These are phyloP conservation scores for Cyclanthera cordifolia DNA, from an alignment of 306 rosid species.

Conservation along the genomic window DNA sequence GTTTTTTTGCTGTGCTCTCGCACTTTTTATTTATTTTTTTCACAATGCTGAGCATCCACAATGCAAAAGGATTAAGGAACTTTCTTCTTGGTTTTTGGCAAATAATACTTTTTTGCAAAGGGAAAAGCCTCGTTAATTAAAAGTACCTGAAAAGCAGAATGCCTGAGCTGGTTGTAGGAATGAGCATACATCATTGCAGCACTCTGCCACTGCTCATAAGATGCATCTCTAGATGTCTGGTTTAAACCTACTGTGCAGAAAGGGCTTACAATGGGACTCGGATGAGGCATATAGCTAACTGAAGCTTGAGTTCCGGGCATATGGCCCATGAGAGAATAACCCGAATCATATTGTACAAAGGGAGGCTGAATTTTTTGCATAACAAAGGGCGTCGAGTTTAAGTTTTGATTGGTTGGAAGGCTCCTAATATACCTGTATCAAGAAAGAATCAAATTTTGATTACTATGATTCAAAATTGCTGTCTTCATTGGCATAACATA, in stretches of 20 bases:
- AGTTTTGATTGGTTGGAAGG: slow-evolving; percentile 42
- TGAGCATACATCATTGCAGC: slow-evolving; percentile 84
- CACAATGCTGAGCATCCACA: neutral
- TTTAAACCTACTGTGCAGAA: slow-evolving; percentile 46
- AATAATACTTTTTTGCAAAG: neutral
- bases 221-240: slow-evolving; percentile 50
- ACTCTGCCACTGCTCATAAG: slow-evolving; percentile 73
- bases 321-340: slow-evolving; percentile 57
- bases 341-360: slow-evolving; percentile 56
- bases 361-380: slow-evolving; percentile 59
- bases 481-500: neutral
- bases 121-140: neutral
- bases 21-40: too few relatives aligned
- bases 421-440: slow-evolving; percentile 64
- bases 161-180: slow-evolving; percentile 54
- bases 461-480: neutral
- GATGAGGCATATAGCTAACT: slow-evolving; percentile 42
- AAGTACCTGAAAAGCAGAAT: slow-evolving; percentile 58
- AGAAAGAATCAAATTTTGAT: neutral
- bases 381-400: slow-evolving; percentile 54
- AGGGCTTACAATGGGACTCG: slow-evolving; percentile 34
- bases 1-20: neutral
- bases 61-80: neutral
- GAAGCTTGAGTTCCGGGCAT: slow-evolving; percentile 50
- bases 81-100: neutral